A percentile compares a stretch with the other conserved stretches of the same genome.
Evolutionary conservation across 495 filamentous ascomycete genomes (phyloP).

Genomic region (Xylaria curta): DNA sequence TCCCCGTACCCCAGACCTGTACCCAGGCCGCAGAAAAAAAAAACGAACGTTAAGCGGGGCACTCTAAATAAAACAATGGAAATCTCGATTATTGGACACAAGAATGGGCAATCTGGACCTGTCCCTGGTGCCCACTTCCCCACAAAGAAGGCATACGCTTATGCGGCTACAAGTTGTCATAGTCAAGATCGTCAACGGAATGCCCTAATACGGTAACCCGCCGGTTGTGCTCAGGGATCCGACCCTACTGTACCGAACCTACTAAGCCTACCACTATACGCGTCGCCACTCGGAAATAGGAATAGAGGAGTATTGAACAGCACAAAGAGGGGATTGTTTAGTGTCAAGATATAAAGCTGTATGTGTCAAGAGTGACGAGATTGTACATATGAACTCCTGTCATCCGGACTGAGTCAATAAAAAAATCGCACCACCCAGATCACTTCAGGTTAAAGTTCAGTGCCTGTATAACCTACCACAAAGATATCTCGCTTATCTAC

Average conservation of each 20-base stretch:
- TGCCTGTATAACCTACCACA: background rate
- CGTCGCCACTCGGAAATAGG: conserved; percentile 6
- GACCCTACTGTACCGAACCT: conserved; percentile 9
- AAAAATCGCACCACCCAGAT: background rate
- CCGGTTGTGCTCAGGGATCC: background rate
- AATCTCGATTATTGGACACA: conserved; percentile 14
- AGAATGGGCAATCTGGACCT: conserved; percentile 17
- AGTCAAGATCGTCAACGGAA: conserved; percentile 19
- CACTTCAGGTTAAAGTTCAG: background rate
- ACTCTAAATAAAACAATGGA: conserved; percentile 6
- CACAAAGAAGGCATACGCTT: conserved; percentile 6
- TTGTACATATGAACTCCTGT: background rate
- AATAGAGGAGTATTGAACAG: background rate
- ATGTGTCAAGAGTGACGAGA: conserved; percentile 3
- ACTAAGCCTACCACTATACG: conserved; percentile 6
- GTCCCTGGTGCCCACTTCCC: conserved; percentile 15
- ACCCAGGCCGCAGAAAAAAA: background rate
- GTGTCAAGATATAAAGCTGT: background rate
- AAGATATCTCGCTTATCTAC: background rate
- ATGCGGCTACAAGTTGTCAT: conserved; percentile 8
- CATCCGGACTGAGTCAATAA: background rate
- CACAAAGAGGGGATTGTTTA: background rate
- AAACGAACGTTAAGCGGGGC: conserved; percentile 3
- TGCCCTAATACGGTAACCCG: conserved; percentile 22
- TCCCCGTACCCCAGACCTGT: background rate